phyloP scores from a whole-genome alignment of 352 stramenopile species.

The Pseudoperonospora humuli region DNA sequence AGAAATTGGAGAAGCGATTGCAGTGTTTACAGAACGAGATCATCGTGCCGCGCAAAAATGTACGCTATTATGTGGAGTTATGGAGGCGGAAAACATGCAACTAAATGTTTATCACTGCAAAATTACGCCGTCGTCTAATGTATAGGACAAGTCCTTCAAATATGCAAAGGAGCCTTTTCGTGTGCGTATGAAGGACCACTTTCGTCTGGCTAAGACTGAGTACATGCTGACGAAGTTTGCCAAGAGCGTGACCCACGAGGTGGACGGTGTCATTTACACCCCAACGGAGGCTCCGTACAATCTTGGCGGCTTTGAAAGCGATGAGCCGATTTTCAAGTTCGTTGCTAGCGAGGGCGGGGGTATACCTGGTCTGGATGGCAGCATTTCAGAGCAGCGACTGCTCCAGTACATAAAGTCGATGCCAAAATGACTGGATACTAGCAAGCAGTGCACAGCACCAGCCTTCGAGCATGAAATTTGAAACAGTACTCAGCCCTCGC shows the following conservation, averaged over 20 bases:
- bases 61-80: conserved; percentile 25
- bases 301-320: conserved; percentile 74
- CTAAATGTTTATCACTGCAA: background rate
- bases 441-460: conserved; percentile 6
- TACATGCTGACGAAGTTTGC: conserved; percentile 83
- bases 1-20: conserved; percentile 82
- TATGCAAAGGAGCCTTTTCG: conserved; percentile 78
- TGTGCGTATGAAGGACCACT: conserved; percentile 87
- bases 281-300: conserved; percentile 79
- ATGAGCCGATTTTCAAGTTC: conserved; percentile 86
- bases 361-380: conserved; percentile 75
- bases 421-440: conserved; percentile 35
- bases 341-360: conserved; percentile 76
- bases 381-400: conserved; percentile 67
- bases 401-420: conserved; percentile 78
- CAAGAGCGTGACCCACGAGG: conserved; percentile 78
- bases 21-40: conserved; percentile 87
- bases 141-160: conserved; percentile 67
- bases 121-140: background rate
- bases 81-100: background rate
- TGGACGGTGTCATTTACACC: conserved; percentile 84
- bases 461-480: conserved; percentile 12
- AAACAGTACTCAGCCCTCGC: conserved; percentile 11
- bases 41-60: conserved; percentile 79
- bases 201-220: conserved; percentile 79